Percentiles rank a stretch among this genome's conserved stretches.
Conservation (phyloP, 805 yeast genomes). For the Kazachstania kunashirensis region DNA sequence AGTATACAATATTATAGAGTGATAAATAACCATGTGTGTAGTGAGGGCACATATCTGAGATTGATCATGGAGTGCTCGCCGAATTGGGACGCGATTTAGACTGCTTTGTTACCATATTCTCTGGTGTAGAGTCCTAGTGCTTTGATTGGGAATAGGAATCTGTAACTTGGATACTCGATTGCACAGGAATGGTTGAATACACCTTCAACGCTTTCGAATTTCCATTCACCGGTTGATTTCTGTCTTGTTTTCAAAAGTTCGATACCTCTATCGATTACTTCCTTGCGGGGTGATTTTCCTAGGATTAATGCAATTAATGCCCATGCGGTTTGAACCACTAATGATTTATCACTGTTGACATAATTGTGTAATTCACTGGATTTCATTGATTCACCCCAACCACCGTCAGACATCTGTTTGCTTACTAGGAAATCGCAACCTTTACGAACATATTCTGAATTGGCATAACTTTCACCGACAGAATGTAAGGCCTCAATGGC, state of each 20-base stretch:
- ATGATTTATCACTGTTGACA: slow-evolving; percentile 51
- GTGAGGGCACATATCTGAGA: no score
- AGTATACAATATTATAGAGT: no score
- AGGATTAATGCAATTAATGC: slow-evolving; percentile 70
- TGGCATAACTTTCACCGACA: slow-evolving; percentile 52
- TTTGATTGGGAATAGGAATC: slow-evolving; percentile 81
- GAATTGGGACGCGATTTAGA: not conserved
- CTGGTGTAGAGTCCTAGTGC: slow-evolving; percentile 69
- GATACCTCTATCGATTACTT: slow-evolving; percentile 55
- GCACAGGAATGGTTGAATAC: slow-evolving; percentile 92
- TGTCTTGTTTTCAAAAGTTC: slow-evolving; percentile 58
- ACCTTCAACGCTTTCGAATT: slow-evolving; percentile 80
- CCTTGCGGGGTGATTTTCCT: slow-evolving; percentile 68
- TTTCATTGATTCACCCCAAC: slow-evolving; percentile 95
- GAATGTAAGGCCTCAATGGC: slow-evolving; percentile 85
- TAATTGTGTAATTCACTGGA: slow-evolving; percentile 75
- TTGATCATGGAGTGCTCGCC: no score
- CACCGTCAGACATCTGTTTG: slow-evolving; percentile 81
- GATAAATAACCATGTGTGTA: no score
- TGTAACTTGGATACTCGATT: slow-evolving; percentile 91
- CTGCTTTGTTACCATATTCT: slow-evolving; percentile 1
- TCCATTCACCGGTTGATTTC: slow-evolving; percentile 70
- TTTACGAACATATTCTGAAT: slow-evolving; percentile 48
- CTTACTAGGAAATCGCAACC: slow-evolving; percentile 81
- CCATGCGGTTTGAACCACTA: slow-evolving; percentile 91